Evolutionary conservation across 805 yeast species (phyloP).

Genomic region (Sugiyamaella lignohabitans): DNA sequence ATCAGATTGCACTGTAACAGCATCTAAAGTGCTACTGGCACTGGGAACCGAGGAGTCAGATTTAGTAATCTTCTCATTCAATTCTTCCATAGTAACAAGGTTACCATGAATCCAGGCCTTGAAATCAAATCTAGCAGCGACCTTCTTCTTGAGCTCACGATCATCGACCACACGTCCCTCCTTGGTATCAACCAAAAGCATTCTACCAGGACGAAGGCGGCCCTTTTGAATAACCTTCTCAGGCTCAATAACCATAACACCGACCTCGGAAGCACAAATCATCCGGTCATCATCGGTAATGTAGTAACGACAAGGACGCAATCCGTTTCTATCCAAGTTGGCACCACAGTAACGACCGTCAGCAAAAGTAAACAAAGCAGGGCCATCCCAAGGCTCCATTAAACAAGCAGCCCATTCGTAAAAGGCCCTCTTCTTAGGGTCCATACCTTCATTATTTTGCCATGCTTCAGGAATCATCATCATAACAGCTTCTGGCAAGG

Average conservation of each 20-base stretch:
- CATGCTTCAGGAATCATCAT: conserved; percentile 96
- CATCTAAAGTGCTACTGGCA: conserved; percentile 20
- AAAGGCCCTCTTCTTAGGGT: conserved; percentile 86
- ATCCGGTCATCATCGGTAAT: conserved; percentile 90
- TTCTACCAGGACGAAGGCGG: conserved; percentile 90
- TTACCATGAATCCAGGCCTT: conserved; percentile 89
- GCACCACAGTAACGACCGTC: conserved; percentile 99
- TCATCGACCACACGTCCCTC: conserved; percentile 92
- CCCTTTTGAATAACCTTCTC: conserved; percentile 83
- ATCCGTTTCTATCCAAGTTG: conserved; percentile 91
- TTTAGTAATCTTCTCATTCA: conserved; percentile 51
- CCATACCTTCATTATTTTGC: conserved; percentile 83
- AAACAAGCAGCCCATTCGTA: conserved; percentile 99
- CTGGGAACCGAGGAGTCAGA: conserved; percentile 15
- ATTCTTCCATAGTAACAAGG: conserved; percentile 75
- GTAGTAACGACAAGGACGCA: conserved; percentile 97
- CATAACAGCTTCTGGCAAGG: conserved; percentile 97
- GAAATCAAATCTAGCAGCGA: conserved; percentile 81
- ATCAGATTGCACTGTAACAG: conserved; percentile 60
- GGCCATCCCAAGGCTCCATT: conserved; percentile 99
- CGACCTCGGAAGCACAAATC: conserved; percentile 98
- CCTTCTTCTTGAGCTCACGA: conserved; percentile 72
- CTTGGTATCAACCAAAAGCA: conserved; percentile 90
- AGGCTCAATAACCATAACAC: conserved; percentile 86
- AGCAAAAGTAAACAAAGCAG: conserved; percentile 92